Conservation (phyloP, 352 stramenopile species). For the Elongisporangium senticosum region DNA sequence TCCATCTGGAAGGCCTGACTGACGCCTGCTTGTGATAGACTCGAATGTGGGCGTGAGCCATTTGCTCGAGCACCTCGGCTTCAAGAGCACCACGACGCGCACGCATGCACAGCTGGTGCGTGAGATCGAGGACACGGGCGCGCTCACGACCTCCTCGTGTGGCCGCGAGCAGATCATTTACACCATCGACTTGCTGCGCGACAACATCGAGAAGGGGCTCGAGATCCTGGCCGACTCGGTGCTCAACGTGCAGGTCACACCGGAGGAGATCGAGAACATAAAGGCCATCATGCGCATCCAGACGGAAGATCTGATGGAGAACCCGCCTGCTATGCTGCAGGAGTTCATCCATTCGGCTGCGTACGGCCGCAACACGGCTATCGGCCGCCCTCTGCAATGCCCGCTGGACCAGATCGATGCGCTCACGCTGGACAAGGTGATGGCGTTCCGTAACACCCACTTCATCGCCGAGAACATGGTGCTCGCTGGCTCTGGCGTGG, state of each 20-base stretch:
- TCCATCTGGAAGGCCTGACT: neutral
- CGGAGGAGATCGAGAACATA: slow-evolving; percentile 89
- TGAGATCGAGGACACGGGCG: slow-evolving; percentile 92
- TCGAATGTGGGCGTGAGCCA: slow-evolving; percentile 87
- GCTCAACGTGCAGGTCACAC: slow-evolving; percentile 65
- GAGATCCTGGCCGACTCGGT: slow-evolving; percentile 89
- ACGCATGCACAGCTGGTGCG: slow-evolving; percentile 82
- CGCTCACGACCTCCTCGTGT: slow-evolving; percentile 86
- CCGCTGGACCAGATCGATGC: slow-evolving; percentile 72
- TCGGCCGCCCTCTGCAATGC: slow-evolving; percentile 81
- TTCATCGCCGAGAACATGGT: slow-evolving; percentile 91
- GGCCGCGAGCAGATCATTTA: slow-evolving; percentile 96
- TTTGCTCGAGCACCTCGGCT: slow-evolving; percentile 93
- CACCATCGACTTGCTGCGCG: slow-evolving; percentile 94
- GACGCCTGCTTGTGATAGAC: slow-evolving; percentile 16
- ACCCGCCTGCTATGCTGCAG: slow-evolving; percentile 76
- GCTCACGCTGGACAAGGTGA: slow-evolving; percentile 68
- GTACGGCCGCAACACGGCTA: slow-evolving; percentile 64
- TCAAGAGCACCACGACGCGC: slow-evolving; percentile 89
- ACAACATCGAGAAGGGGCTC: slow-evolving; percentile 89
- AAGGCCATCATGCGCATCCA: slow-evolving; percentile 94
- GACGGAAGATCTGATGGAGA: slow-evolving; percentile 88
- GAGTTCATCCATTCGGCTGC: slow-evolving; percentile 85
- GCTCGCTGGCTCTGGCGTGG: slow-evolving; percentile 90
- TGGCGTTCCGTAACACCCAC: slow-evolving; percentile 62